Percentiles rank a stretch among this genome's conserved stretches.
phyloP scores from a whole-genome alignment of 2,329 filamentous ascomycete genomes.

The Botrytis paeoniae region DNA sequence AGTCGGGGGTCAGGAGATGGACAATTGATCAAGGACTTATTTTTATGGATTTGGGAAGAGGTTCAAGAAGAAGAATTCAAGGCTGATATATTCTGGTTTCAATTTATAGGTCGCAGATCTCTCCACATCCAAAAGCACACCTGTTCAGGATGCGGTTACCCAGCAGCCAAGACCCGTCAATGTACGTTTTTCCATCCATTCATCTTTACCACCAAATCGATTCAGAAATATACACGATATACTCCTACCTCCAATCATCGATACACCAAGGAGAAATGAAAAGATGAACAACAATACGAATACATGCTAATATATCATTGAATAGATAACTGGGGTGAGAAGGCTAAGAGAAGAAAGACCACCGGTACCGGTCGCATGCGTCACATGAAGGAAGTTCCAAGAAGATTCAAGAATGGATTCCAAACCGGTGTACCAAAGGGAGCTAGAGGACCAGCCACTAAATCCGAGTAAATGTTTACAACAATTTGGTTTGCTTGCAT shows the following conservation, averaged over 20 bases:
- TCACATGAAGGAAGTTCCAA: conserved; percentile 87
- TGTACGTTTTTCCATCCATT: conserved; percentile 65
- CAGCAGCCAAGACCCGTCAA: conserved; percentile 94
- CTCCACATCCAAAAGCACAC: conserved; percentile 99
- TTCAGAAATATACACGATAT: neutral
- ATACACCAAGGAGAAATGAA: conserved; percentile 48
- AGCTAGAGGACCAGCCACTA: conserved; percentile 60
- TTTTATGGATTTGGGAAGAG: neutral
- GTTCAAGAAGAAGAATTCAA: neutral
- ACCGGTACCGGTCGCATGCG: conserved; percentile 95
- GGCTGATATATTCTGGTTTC: conserved; percentile 29
- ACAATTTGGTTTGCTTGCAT: conserved; percentile 29
- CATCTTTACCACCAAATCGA: conserved; percentile 18
- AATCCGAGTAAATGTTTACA: conserved; percentile 36
- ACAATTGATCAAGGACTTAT: conserved; percentile 12
- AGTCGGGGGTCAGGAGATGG: neutral
- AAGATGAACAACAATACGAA: conserved; percentile 46
- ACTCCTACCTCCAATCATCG: neutral
- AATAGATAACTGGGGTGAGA: conserved; percentile 99
- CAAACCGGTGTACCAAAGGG: conserved; percentile 84
- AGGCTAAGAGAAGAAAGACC: conserved; percentile 99
- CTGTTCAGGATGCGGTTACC: conserved; percentile 93
- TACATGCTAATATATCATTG: conserved; percentile 62
- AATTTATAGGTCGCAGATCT: conserved; percentile 75
- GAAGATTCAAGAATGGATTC: conserved; percentile 98